Conservation (phyloP, 306 rosid species). For the barrel medic (Medicago truncatula) region DNA sequence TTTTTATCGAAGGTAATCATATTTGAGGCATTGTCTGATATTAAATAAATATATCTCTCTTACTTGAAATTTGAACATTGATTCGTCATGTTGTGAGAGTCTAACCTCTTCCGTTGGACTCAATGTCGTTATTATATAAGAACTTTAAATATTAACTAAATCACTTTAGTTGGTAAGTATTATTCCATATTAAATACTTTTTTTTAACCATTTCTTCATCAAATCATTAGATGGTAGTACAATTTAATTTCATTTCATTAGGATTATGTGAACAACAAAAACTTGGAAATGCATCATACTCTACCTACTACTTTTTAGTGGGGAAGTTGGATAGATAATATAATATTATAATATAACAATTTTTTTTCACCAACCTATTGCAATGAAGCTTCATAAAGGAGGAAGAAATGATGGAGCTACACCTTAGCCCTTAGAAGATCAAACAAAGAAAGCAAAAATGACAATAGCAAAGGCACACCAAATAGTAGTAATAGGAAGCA, state of each 20-base stretch:
- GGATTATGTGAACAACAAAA: conserved; percentile 36
- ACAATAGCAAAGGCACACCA: conserved; percentile 49
- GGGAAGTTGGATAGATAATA: conserved; percentile 50
- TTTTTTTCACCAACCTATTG: conserved; percentile 55
- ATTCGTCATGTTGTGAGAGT: too few species aligned
- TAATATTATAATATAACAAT: conserved; percentile 34
- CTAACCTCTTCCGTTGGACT: too few species aligned
- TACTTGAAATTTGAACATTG: too few species aligned
- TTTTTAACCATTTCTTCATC: background rate
- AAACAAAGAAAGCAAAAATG: conserved; percentile 21
- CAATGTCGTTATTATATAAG: too few species aligned
- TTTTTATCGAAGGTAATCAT: too few species aligned
- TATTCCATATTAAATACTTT: background rate
- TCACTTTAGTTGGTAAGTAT: background rate
- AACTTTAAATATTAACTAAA: background rate
- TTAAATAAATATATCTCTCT: too few species aligned
- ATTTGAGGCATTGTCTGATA: too few species aligned
- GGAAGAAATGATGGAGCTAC: conserved; percentile 21
- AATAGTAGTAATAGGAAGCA: conserved; percentile 44
- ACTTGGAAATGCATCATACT: conserved; percentile 43
- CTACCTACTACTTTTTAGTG: conserved; percentile 47
- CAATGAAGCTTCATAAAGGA: conserved; percentile 51
- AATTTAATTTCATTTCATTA: conserved; percentile 8
- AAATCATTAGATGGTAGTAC: conserved; percentile 23
- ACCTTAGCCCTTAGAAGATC: conserved; percentile 10